Conservation (phyloP, 768 basidiomycete species). For the Xanthoconium stramineum region DNA sequence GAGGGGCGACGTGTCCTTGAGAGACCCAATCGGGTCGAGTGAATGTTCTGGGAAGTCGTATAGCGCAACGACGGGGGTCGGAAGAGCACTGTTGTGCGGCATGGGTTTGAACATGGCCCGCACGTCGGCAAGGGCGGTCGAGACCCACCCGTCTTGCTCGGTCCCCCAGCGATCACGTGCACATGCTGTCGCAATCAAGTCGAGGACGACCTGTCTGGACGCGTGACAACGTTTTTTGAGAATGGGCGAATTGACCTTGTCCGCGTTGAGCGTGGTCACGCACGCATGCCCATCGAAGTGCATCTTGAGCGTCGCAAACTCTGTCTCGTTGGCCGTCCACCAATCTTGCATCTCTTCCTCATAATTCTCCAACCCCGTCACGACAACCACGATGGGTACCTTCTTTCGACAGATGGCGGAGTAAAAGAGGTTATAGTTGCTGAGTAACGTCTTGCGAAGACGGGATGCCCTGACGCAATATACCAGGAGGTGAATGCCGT, state of each 20-base stretch:
- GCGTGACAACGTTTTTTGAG: conserved; percentile 28
- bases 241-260: conserved; percentile 28
- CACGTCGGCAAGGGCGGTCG: conserved; percentile 20
- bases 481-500: conserved; percentile 30
- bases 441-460: conserved; percentile 24
- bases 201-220: conserved; percentile 22
- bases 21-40: conserved; percentile 1
- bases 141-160: conserved; percentile 20
- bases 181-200: conserved; percentile 19
- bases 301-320: conserved; percentile 30
- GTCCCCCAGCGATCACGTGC: conserved; percentile 24
- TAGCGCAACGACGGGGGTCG: conserved; percentile 19
- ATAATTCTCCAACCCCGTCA: conserved; percentile 39
- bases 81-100: conserved; percentile 1
- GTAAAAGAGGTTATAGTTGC: conserved; percentile 39
- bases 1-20: conserved; percentile 15
- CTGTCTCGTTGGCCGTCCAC: conserved; percentile 34
- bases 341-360: conserved; percentile 26
- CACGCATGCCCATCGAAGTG: conserved; percentile 36
- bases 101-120: conserved; percentile 21
- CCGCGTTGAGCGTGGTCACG: conserved; percentile 35
- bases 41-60: conserved; percentile 20
- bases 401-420: conserved; percentile 34
- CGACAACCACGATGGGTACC: conserved; percentile 36
- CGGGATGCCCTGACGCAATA: conserved; percentile 35